Percentiles rank a stretch among this genome's conserved stretches.
Conservation (phyloP, 768 basidiomycete species). For the Russula compacta region DNA sequence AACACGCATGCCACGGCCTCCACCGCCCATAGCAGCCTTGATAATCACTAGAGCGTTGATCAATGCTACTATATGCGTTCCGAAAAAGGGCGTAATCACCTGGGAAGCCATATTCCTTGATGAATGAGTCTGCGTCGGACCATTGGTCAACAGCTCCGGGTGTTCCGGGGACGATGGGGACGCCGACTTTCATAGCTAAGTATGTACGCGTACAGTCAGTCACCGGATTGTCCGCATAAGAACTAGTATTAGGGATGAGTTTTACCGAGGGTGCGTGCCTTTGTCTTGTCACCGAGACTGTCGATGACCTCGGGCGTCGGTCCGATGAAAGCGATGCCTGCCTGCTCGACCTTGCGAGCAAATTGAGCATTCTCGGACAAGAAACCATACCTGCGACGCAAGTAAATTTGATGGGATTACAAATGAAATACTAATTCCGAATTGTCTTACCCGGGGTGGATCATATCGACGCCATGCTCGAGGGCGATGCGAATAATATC, state of each 20-base stretch:
- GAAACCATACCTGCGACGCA: conserved; percentile 75
- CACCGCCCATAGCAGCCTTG: conserved; percentile 99
- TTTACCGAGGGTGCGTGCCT: conserved; percentile 79
- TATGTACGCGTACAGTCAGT: conserved; percentile 3
- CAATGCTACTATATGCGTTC: background rate
- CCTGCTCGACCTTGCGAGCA: conserved; percentile 96
- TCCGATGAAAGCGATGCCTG: conserved; percentile 94
- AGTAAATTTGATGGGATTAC: background rate
- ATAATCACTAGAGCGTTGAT: conserved; percentile 64
- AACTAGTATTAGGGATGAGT: conserved; percentile 15
- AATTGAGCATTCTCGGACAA: conserved; percentile 95
- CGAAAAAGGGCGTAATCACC: conserved; percentile 32
- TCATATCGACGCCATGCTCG: conserved; percentile 99
- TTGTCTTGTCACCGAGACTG: conserved; percentile 97
- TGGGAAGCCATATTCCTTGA: conserved; percentile 94
- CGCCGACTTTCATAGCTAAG: conserved; percentile 80
- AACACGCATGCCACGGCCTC: conserved; percentile 98
- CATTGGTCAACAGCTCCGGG: conserved; percentile 84
- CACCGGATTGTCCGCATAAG: conserved; percentile 4
- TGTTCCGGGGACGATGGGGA: conserved; percentile 96
- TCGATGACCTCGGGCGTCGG: conserved; percentile 96
- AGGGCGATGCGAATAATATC: conserved; percentile 95
- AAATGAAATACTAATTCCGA: background rate
- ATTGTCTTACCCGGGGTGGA: conserved; percentile 79
- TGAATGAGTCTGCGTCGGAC: conserved; percentile 76